Base-by-base conservation (phyloP, 2,329 filamentous ascomycete genomes). In the Rhynchosporium secalis region DNA sequence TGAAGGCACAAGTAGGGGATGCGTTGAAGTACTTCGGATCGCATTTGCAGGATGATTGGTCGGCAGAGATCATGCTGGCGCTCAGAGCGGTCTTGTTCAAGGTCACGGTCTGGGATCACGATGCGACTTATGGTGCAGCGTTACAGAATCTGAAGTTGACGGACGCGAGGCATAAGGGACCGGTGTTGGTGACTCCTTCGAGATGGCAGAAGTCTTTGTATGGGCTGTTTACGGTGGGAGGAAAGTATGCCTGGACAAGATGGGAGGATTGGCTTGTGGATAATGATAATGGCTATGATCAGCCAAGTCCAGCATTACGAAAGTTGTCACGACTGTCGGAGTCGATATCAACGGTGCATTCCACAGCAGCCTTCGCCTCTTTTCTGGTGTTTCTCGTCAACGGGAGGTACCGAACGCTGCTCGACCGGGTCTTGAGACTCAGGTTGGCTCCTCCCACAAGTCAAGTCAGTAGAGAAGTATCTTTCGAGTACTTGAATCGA, bases 401-500 rank as follows among this genome's bases (percentile, higher is more conserved):
- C 69, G 95, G 95, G 15, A 85, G 90, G 70, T 98, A 98, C 75
- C 85, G 95, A 62, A 99, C 95, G 0, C 79, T 99, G 13, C 84
- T 96, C 58, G 95, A 99, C 75, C 86, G 95, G 60, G 74, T 95
- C 10, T 79, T 99, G 60, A 84, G 90, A 62, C 88, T 99, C 76
- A 88, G 94, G 60, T 84, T 99, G 49, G 89, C 92, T 3, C 90
- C 95, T 7, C 89, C 90, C 4, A 93, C 89, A 3, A 92, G 86
- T 72, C 91, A 96, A 73, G 89, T 96, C 66, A 91, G 86, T 73
- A 85, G 94, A 38, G 92, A 98, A 76, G 93, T 99, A 31, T 96
- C 91, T 1, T 98, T 99, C 74, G 95, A 99, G 77, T 98, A 97
- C 72, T 85, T 98, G 56, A 99, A 99, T 75, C 88, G 95, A 54